These are phyloP conservation scores for Phytophthora hibernalis DNA, from an alignment of 352 stramenopile species.

Conservation along the genomic window DNA sequence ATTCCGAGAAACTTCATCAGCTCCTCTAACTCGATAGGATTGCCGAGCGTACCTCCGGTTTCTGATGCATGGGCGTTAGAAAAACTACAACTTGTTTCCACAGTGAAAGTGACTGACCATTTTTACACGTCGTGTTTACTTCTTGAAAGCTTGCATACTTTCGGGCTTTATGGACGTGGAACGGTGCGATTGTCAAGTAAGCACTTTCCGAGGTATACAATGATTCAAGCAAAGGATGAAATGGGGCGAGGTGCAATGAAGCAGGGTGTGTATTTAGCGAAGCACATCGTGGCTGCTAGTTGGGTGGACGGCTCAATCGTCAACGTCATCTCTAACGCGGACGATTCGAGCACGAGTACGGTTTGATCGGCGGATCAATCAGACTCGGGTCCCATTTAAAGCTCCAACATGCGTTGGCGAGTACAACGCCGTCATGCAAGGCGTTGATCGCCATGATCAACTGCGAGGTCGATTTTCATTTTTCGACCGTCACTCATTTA, in stretches of 20 bases:
- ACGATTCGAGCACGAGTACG: conserved; percentile 18
- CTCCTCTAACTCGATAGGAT: no score
- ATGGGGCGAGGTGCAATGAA: conserved; percentile 9
- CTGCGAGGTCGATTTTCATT: conserved; percentile 33
- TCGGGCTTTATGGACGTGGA: conserved; percentile 29
- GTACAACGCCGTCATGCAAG: conserved; percentile 48
- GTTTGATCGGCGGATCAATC: conserved; percentile 21
- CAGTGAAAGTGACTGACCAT: no score
- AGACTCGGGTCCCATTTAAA: conserved; percentile 11
- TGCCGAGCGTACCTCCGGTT: no score
- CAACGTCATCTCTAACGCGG: conserved; percentile 35
- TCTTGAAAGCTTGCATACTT: no score
- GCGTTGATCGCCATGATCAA: conserved; percentile 38
- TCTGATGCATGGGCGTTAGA: no score
- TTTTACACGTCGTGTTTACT: no score
- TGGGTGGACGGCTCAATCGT: conserved; percentile 39
- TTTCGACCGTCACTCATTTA: conserved; percentile 32
- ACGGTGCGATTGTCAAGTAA: conserved; percentile 24
- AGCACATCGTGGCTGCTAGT: conserved; percentile 33
- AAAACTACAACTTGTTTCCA: no score
- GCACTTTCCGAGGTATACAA: conserved; percentile 26
- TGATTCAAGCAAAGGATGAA: conserved; percentile 6
- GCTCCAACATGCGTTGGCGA: conserved; percentile 31
- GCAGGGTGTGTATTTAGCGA: conserved; percentile 18
- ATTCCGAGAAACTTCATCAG: no score